phyloP scores from a whole-genome alignment of 345 rosid species.

The Citrus medica region DNA sequence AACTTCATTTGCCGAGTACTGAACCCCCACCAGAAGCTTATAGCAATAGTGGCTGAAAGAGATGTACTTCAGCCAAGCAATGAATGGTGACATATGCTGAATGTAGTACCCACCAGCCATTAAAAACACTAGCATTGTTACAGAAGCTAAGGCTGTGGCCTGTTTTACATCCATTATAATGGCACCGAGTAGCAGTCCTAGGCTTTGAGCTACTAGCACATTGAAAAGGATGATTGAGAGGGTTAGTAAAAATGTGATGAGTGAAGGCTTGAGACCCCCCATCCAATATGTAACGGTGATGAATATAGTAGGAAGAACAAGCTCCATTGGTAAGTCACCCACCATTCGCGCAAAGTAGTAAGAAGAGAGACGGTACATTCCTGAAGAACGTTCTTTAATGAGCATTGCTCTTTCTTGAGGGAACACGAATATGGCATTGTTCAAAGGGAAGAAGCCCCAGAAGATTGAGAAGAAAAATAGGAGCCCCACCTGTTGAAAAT shows the following conservation, averaged over 20 bases:
- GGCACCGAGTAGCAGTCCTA: slow-evolving; percentile 87
- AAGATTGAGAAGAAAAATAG: slow-evolving; percentile 89
- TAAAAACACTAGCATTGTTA: slow-evolving; percentile 76
- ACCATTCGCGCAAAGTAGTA: slow-evolving; percentile 71
- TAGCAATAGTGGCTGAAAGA: slow-evolving; percentile 89
- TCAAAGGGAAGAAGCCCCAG: slow-evolving; percentile 91
- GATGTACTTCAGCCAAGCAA: slow-evolving; percentile 84
- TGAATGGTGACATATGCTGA: slow-evolving; percentile 72
- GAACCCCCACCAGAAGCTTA: slow-evolving; percentile 76
- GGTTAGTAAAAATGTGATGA: slow-evolving; percentile 55
- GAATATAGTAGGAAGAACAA: slow-evolving; percentile 79
- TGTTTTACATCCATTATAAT: slow-evolving; percentile 78
- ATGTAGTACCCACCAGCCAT: slow-evolving; percentile 90
- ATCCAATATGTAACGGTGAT: slow-evolving; percentile 83
- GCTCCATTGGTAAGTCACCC: slow-evolving; percentile 96
- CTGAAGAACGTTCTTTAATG: slow-evolving; percentile 80
- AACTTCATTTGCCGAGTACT: slow-evolving; percentile 58
- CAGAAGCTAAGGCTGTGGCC: slow-evolving; percentile 80
- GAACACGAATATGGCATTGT: slow-evolving; percentile 75
- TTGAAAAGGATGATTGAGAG: slow-evolving; percentile 65
- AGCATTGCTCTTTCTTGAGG: slow-evolving; percentile 90
- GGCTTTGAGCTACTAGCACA: slow-evolving; percentile 80
- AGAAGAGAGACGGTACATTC: slow-evolving; percentile 90
- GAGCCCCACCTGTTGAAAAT: slow-evolving; percentile 63
- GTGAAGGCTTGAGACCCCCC: slow-evolving; percentile 90